Percentiles rank a stretch among this genome's conserved stretches.
Evolutionary conservation across 441 rosid genomes (phyloP).

Genomic region (Euphorbia celastroides): DNA sequence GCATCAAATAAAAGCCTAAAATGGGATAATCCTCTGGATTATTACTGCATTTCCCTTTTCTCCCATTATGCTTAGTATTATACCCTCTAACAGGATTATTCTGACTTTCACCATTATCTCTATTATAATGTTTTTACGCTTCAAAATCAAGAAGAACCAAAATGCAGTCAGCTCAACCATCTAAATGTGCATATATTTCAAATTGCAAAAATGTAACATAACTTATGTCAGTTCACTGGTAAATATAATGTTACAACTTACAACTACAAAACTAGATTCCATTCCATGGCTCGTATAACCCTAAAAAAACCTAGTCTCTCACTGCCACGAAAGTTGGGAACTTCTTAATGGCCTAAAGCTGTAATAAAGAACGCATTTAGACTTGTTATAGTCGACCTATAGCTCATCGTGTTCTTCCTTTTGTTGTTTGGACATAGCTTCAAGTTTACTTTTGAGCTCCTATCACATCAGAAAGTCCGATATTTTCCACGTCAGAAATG

Average conservation of each 20-base stretch:
- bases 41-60: background rate
- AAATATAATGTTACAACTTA: background rate
- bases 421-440: slow-evolving; percentile 23
- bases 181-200: background rate
- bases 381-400: no score
- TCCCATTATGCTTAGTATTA: background rate
- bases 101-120: no score
- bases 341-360: no score
- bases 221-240: background rate
- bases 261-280: background rate
- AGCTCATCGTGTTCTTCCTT: slow-evolving; percentile 37
- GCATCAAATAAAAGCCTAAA: background rate
- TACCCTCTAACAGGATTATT: background rate
- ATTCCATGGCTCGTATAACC: background rate
- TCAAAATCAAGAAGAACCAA: no score
- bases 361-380: no score
- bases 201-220: background rate
- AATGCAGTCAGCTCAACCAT: no score
- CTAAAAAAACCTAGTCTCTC: background rate
- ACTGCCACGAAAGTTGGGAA: background rate
- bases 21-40: background rate
- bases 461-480: slow-evolving; percentile 14
- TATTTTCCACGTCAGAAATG: background rate
- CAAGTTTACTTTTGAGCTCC: slow-evolving; percentile 37
- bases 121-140: no score